Percentiles rank a stretch among this genome's conserved stretches.
These are phyloP conservation scores for Sesbania bispinosa DNA, from an alignment of 306 rosid genomes.

Conservation along the genomic window DNA sequence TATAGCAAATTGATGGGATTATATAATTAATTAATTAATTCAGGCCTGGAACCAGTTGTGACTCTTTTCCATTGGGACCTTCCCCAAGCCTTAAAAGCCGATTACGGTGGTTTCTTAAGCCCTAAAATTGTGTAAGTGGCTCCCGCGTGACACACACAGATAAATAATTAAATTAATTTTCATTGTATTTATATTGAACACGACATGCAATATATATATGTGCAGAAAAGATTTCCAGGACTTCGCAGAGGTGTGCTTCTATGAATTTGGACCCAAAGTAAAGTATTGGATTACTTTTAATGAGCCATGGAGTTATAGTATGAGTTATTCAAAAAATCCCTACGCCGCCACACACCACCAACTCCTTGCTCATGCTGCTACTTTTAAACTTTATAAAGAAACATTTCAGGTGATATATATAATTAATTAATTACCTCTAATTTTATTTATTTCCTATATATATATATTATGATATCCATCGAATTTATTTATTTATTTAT, in stretches of 20 bases:
- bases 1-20: neutral
- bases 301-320: constrained; percentile 36
- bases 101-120: constrained; percentile 32
- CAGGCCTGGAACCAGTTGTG: constrained; percentile 31
- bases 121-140: constrained; percentile 27
- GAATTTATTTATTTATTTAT: too few species aligned
- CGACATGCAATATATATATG: too few species aligned
- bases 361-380: constrained; percentile 31
- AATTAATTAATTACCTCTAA: too few species aligned
- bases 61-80: constrained; percentile 43
- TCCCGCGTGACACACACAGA: too few species aligned
- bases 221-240: constrained; percentile 27
- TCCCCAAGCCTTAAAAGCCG: constrained; percentile 35
- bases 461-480: too few species aligned
- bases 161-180: too few species aligned
- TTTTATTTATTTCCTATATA: neutral
- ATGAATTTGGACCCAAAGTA: constrained; percentile 31
- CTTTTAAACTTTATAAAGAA: constrained; percentile 21
- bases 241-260: constrained; percentile 21
- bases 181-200: too few species aligned
- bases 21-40: too few species aligned
- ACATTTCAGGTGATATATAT: too few species aligned
- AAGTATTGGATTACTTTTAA: constrained; percentile 23
- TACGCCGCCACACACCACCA: constrained; percentile 17
- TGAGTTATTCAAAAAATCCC: neutral